Evolutionary conservation across 768 basidiomycete genomes (phyloP).

Genomic region (Phlegmacium glaucopus): DNA sequence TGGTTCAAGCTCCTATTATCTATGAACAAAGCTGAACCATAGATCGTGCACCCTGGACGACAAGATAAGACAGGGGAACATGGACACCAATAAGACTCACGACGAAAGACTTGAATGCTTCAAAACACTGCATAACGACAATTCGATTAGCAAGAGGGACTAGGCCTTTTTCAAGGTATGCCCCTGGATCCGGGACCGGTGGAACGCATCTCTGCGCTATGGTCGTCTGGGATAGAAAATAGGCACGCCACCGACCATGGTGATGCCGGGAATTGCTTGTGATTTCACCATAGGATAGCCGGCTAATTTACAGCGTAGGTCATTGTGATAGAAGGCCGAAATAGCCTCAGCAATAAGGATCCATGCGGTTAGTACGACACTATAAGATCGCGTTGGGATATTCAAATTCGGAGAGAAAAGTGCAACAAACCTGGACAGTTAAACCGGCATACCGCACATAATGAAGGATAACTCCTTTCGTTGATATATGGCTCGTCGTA

Average conservation of each 20-base stretch:
- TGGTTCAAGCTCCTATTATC: slow-evolving; percentile 54
- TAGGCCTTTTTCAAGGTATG: slow-evolving; percentile 16
- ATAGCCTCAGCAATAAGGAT: slow-evolving; percentile 30
- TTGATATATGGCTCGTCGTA: slow-evolving; percentile 12
- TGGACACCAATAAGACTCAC: slow-evolving; percentile 7
- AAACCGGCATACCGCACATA: slow-evolving; percentile 9
- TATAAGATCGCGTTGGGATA: slow-evolving; percentile 12
- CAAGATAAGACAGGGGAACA: background rate
- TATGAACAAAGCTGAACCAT: background rate
- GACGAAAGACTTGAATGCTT: slow-evolving; percentile 17
- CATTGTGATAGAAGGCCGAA: slow-evolving; percentile 27
- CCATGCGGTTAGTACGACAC: slow-evolving; percentile 11
- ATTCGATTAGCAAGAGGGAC: slow-evolving; percentile 17
- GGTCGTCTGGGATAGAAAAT: slow-evolving; percentile 18
- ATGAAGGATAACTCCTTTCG: slow-evolving; percentile 8
- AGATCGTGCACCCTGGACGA: slow-evolving; percentile 2
- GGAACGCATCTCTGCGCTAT: slow-evolving; percentile 12
- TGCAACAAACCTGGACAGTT: slow-evolving; percentile 1
- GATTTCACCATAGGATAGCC: slow-evolving; percentile 11
- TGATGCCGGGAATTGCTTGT: slow-evolving; percentile 23
- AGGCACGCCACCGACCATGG: slow-evolving; percentile 22
- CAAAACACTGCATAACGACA: slow-evolving; percentile 17
- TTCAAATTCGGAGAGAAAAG: background rate
- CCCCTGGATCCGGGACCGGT: slow-evolving; percentile 9
- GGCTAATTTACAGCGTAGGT: slow-evolving; percentile 7